phyloP scores from a whole-genome alignment of 169 alveolate genomes.

The Fabrea salina region DNA sequence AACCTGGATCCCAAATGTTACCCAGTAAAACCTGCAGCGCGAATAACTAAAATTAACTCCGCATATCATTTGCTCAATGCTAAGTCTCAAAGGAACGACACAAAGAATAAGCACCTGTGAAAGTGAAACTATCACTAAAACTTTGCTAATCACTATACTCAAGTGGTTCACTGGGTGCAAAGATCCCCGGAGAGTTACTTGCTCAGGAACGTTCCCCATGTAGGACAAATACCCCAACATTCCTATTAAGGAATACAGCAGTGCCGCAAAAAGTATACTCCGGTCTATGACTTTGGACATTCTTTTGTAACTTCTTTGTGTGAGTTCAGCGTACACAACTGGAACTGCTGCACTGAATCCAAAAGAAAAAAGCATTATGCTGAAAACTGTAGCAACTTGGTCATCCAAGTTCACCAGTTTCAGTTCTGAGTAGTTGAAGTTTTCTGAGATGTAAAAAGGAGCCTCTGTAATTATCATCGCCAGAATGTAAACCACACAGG shows the following conservation, averaged over 20 bases:
- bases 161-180: neutral
- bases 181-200: no score
- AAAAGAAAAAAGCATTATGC: neutral
- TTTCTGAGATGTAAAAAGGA: neutral
- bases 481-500: neutral
- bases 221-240: constrained; percentile 12
- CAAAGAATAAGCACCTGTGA: neutral
- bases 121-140: neutral
- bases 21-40: neutral
- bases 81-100: neutral
- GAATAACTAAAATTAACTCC: neutral
- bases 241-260: neutral
- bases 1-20: neutral
- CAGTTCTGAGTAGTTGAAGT: no score
- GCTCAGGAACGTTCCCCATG: neutral
- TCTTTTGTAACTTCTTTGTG: neutral
- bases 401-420: neutral
- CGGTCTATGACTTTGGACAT: neutral
- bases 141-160: neutral
- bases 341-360: neutral
- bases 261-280: neutral
- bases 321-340: constrained; percentile 1
- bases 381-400: neutral
- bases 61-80: neutral
- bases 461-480: neutral